phyloP scores from a whole-genome alignment of 768 basidiomycete species.

The Calocera viscosa region DNA sequence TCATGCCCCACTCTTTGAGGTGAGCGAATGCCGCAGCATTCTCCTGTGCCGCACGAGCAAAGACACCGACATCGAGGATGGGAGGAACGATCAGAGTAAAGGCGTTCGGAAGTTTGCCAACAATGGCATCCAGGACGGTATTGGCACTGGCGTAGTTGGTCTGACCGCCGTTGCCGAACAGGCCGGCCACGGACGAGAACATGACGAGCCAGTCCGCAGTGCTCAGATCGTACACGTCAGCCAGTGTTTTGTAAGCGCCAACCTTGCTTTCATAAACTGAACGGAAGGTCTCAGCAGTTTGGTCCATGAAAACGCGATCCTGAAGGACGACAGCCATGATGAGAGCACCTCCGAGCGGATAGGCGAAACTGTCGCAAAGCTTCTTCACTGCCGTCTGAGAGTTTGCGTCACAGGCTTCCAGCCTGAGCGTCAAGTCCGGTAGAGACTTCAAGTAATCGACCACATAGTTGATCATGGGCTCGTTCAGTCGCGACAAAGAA shows the following conservation, averaged over 20 bases:
- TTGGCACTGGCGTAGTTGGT: slow-evolving; percentile 33
- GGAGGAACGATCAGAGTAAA: slow-evolving; percentile 28
- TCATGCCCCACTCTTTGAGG: slow-evolving; percentile 16
- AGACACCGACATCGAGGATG: slow-evolving; percentile 23
- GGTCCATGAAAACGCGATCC: slow-evolving; percentile 27
- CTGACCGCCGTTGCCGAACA: slow-evolving; percentile 31
- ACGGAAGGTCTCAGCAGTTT: slow-evolving; percentile 25
- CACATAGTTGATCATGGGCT: slow-evolving; percentile 22
- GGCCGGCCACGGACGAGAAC: slow-evolving; percentile 26
- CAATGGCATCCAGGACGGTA: slow-evolving; percentile 25
- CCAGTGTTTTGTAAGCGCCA: slow-evolving; percentile 23
- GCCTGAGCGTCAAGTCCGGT: slow-evolving; percentile 24
- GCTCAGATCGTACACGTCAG: slow-evolving; percentile 21
- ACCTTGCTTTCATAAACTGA: slow-evolving; percentile 24
- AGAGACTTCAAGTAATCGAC: slow-evolving; percentile 25
- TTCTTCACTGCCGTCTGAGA: slow-evolving; percentile 17
- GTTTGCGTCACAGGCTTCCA: slow-evolving; percentile 27
- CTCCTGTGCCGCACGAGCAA: slow-evolving; percentile 2
- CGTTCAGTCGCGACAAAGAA: slow-evolving; percentile 21
- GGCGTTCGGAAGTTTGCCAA: slow-evolving; percentile 23
- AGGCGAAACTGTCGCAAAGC: slow-evolving; percentile 20
- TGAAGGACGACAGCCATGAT: slow-evolving; percentile 26
- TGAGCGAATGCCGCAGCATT: slow-evolving; percentile 11
- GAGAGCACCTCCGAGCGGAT: slow-evolving; percentile 28
- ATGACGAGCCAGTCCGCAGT: slow-evolving; percentile 30